A percentile compares a stretch with the other conserved stretches of the same genome.
phyloP scores from a whole-genome alignment of 2,329 filamentous ascomycete species.

The Pseudogymnoascus sp. region DNA sequence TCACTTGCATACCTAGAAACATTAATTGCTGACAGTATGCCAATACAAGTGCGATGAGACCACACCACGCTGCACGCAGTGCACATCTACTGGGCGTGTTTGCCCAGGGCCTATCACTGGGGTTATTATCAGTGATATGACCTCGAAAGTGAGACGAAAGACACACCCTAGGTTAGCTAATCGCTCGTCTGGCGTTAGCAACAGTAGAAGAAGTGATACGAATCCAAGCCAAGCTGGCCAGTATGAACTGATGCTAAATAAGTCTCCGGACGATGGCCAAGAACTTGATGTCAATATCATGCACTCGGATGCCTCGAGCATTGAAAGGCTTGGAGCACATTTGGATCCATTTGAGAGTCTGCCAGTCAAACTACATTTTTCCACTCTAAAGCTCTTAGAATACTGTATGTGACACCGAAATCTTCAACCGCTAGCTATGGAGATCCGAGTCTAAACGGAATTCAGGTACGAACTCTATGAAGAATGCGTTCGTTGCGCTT shows the following conservation, averaged over 20 bases:
- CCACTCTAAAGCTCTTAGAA: conserved; percentile 1
- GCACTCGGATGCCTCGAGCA: neutral
- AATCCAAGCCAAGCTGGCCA: neutral
- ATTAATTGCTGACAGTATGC: neutral
- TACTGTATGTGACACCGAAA: neutral
- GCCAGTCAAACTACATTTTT: neutral
- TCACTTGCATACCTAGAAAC: neutral
- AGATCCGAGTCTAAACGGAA: neutral
- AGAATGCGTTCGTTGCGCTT: neutral
- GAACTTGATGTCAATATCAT: neutral
- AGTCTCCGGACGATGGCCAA: neutral
- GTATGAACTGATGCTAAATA: neutral
- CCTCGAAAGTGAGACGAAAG: neutral
- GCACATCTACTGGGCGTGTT: neutral
- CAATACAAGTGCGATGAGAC: conserved; percentile 5
- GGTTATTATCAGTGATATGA: conserved; percentile 8
- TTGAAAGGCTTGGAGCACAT: neutral
- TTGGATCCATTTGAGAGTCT: conserved; percentile 8
- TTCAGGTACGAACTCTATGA: conserved; percentile 6
- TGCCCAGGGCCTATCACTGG: conserved; percentile 9
- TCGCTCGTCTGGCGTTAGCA: neutral
- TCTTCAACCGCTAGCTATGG: neutral
- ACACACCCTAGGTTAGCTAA: neutral
- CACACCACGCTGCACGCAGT: neutral
- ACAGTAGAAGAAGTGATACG: neutral